phyloP scores from a whole-genome alignment of 441 rosid species.

The Kokia cookei region DNA sequence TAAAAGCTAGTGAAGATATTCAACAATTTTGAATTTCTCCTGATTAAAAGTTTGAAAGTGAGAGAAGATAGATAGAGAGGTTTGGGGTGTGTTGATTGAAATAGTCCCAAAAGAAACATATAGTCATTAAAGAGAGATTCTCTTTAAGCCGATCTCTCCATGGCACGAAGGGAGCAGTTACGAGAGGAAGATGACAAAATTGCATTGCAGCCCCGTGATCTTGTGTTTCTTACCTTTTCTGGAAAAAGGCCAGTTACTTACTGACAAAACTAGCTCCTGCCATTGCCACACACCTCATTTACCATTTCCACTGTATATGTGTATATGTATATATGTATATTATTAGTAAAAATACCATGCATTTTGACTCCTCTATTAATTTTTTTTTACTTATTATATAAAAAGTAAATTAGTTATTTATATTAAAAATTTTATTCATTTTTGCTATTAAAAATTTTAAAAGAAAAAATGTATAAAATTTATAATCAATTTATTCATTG shows the following conservation, averaged over 20 bases:
- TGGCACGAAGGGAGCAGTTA: not conserved
- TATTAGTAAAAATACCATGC: too few relatives aligned
- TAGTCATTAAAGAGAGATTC: constrained; percentile 15
- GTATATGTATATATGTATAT: too few relatives aligned
- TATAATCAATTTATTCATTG: too few relatives aligned
- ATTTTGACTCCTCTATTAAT: too few relatives aligned
- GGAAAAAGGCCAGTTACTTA: constrained; percentile 1
- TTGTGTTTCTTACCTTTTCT: constrained; percentile 9
- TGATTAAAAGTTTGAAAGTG: not conserved
- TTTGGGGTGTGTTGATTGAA: too few relatives aligned
- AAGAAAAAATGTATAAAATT: too few relatives aligned
- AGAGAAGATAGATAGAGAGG: not conserved
- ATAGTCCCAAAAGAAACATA: not conserved
- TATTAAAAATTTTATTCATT: too few relatives aligned
- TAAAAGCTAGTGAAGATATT: not conserved
- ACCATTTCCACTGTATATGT: too few relatives aligned
- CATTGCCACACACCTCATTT: not conserved
- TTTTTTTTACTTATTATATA: too few relatives aligned
- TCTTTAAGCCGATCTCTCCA: not conserved
- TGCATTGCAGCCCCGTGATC: constrained; percentile 43
- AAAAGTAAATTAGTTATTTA: too few relatives aligned
- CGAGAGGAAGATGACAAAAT: constrained; percentile 33
- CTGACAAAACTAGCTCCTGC: constrained; percentile 17
- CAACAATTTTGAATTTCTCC: not conserved
- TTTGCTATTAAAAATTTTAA: too few relatives aligned